Evolutionary conservation across 139 green algal genomes (phyloP).

Genomic region (Tetradesmus lagerheimii): DNA sequence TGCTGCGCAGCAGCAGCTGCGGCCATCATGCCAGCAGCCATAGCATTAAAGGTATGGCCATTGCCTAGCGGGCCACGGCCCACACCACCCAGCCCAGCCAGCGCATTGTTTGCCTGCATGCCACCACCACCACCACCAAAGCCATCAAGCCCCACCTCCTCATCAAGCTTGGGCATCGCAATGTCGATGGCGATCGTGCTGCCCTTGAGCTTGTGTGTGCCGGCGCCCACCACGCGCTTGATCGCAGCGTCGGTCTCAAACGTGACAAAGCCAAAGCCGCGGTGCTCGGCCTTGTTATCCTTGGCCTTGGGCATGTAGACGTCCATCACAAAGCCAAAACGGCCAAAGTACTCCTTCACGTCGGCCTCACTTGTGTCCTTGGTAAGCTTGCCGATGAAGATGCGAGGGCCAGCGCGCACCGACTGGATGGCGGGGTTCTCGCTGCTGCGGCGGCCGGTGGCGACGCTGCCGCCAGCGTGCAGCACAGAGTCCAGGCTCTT

Average conservation of each 20-base stretch:
- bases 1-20: constrained; percentile 42
- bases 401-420: constrained; percentile 78
- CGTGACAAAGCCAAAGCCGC: constrained; percentile 94
- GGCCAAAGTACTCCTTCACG: constrained; percentile 87
- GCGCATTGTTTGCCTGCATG: not conserved
- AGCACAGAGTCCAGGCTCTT: constrained; percentile 40
- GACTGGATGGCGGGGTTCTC: constrained; percentile 69
- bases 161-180: constrained; percentile 73
- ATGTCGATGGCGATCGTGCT: constrained; percentile 80
- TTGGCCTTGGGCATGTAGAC: constrained; percentile 89
- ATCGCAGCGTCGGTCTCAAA: constrained; percentile 93
- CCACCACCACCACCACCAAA: not conserved
- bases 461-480: constrained; percentile 32
- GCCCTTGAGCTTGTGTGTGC: constrained; percentile 72
- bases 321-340: constrained; percentile 93
- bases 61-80: not conserved
- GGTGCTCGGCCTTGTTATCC: constrained; percentile 84
- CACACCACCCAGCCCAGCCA: constrained; percentile 6
- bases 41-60: not conserved
- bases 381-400: constrained; percentile 93
- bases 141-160: constrained; percentile 5
- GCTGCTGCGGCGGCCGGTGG: constrained; percentile 32
- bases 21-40: constrained; percentile 43
- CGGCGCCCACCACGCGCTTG: constrained; percentile 74
- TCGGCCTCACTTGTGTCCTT: constrained; percentile 87